Conservation (phyloP, 2,329 filamentous ascomycete genomes). For the Neonectria magnoliae region DNA sequence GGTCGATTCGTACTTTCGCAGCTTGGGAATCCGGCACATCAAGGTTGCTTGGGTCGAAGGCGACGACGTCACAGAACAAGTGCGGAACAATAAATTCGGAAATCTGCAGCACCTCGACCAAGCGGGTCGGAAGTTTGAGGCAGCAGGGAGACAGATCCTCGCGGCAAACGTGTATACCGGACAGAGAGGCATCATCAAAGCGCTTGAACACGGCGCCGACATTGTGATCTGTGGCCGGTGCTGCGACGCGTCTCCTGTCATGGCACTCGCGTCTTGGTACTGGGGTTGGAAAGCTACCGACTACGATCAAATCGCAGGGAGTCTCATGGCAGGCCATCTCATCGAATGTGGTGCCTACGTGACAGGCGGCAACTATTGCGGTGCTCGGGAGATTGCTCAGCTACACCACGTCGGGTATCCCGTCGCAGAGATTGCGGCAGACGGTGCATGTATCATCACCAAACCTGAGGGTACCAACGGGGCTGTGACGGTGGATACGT, state of each 20-base stretch:
- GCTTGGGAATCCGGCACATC: conserved; percentile 42
- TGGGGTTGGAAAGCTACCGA: conserved; percentile 54
- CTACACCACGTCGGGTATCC: conserved; percentile 51
- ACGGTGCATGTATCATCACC: conserved; percentile 58
- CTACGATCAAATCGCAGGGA: conserved; percentile 58
- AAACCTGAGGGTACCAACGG: conserved; percentile 59
- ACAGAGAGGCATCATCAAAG: conserved; percentile 54
- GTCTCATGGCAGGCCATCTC: conserved; percentile 59
- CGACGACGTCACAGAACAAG: conserved; percentile 50
- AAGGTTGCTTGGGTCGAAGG: conserved; percentile 52
- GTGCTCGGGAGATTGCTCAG: conserved; percentile 43
- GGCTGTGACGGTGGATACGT: conserved; percentile 46
- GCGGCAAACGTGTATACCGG: conserved; percentile 61
- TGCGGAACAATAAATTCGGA: conserved; percentile 23
- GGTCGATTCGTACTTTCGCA: conserved; percentile 31
- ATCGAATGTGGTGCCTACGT: conserved; percentile 63
- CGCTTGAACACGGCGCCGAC: conserved; percentile 50
- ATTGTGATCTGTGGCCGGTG: conserved; percentile 57
- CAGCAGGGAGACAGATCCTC: conserved; percentile 25
- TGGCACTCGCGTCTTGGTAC: conserved; percentile 63
- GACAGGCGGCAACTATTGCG: conserved; percentile 62
- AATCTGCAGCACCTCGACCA: conserved; percentile 32
- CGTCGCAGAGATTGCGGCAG: conserved; percentile 58
- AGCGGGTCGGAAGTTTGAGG: conserved; percentile 4
- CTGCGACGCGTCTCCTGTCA: conserved; percentile 58